Base-by-base conservation (phyloP, 805 yeast genomes). In the Limtongia smithiae region DNA sequence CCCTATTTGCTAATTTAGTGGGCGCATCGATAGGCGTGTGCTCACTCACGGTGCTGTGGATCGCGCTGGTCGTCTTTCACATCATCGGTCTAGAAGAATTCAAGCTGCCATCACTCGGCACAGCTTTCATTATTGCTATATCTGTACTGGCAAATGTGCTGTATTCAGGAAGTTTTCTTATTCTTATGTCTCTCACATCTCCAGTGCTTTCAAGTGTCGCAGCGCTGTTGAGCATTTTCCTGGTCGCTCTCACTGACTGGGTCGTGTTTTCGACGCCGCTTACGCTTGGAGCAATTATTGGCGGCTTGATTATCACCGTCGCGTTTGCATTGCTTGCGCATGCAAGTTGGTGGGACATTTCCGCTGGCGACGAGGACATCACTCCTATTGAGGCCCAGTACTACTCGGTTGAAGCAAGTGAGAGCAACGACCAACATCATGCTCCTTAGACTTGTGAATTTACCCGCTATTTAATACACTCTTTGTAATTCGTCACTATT, bases 161-260 rank as follows among this genome's bases (percentile, higher is more conserved):
- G 1, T 87, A 85, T 64, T 81, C 87, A 32, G 82, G 83, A 6
- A 72, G 84, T 28, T 87, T 88, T 58, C 71, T 87, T 50, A 76
- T 88, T 1, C 69, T 87, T 55, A 85, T 87, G 85, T 82, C 95
- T 0, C 73, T 87, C 48, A 87, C 96, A 0, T 81, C 85, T 3
- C 96, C 96, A 0, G 95, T 88, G 1, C 70, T 88, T 37, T 83
- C 93, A 1, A 65, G 72, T n/a, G 80, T 77, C 6, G 74, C 83
- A 30, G 78, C 88, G 0, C 69, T 87, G 50, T 73, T 87, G 41
- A 85, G 95, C 0, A 88, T 89, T 18, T 75, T 87, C 54, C 65
- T 87, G 45, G 93, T 88, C 37, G 95, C 95, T 0, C 43, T 85
- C 1, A 80, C 80, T 18, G 95, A 87, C 62, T 85, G 84, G 82